phyloP scores from a whole-genome alignment of 805 yeast genomes.

The Candida loeiensis region DNA sequence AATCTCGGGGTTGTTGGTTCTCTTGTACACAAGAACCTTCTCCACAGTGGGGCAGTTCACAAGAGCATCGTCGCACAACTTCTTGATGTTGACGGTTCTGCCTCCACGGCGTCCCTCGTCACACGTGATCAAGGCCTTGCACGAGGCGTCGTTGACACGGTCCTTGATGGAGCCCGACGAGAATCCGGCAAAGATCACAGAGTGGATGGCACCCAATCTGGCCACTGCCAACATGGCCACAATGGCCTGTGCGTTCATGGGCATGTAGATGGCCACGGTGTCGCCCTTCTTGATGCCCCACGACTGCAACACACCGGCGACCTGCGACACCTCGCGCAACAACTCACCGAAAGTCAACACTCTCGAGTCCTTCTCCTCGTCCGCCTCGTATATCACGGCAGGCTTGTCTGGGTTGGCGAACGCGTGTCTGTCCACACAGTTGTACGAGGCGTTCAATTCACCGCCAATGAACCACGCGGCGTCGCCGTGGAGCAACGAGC shows the following conservation, averaged over 20 bases:
- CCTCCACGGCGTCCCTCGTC: constrained; percentile 86
- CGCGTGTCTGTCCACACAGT: constrained; percentile 83
- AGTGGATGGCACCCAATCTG: constrained; percentile 80
- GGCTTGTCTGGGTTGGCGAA: constrained; percentile 63
- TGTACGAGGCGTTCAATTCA: constrained; percentile 73
- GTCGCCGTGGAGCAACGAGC: constrained; percentile 54
- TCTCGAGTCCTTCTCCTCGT: constrained; percentile 63
- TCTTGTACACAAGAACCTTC: constrained; percentile 67
- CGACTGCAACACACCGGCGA: constrained; percentile 62
- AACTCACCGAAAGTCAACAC: constrained; percentile 68
- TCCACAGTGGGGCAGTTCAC: constrained; percentile 60
- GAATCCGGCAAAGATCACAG: constrained; percentile 85
- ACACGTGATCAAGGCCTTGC: constrained; percentile 70
- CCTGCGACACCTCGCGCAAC: constrained; percentile 63
- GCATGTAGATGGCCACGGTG: constrained; percentile 81
- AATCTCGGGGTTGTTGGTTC: constrained; percentile 62
- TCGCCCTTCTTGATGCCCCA: constrained; percentile 79
- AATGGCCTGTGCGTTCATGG: constrained; percentile 81
- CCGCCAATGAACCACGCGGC: constrained; percentile 79
- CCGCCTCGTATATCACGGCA: constrained; percentile 80
- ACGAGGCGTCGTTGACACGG: constrained; percentile 68
- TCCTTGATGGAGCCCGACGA: constrained; percentile 68
- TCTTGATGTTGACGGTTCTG: constrained; percentile 73
- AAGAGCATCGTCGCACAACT: constrained; percentile 79
- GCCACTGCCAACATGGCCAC: constrained; percentile 73